phyloP scores from a whole-genome alignment of 208 protist species.

The Borovskyia barvae region DNA sequence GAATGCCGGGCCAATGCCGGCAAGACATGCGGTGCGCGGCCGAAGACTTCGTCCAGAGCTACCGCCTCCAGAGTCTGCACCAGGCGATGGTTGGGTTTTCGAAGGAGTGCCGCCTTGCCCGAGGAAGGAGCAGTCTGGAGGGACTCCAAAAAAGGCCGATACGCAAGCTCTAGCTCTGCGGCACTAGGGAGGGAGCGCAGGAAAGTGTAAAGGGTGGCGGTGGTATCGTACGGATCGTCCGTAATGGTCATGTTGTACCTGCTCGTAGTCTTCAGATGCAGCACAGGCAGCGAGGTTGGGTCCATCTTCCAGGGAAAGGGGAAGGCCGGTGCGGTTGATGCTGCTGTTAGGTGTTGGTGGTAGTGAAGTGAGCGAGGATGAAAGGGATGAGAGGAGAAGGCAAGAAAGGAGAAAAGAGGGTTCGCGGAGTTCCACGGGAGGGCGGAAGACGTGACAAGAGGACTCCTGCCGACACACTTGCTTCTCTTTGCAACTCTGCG shows the following conservation, averaged over 20 bases:
- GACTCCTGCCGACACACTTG: too few species aligned
- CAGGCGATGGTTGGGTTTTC: conserved; percentile 25
- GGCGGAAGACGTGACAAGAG: too few species aligned
- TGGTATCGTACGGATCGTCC: conserved; percentile 46
- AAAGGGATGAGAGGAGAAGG: neutral
- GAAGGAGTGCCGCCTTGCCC: conserved; percentile 8
- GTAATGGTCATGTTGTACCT: conserved; percentile 41
- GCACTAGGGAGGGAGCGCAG: conserved; percentile 58
- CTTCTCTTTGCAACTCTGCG: too few species aligned
- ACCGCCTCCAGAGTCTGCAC: conserved; percentile 42
- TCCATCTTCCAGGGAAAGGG: neutral
- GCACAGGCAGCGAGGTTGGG: conserved; percentile 57
- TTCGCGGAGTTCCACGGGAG: too few species aligned
- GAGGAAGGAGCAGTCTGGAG: conserved; percentile 30
- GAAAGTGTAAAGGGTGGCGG: conserved; percentile 78
- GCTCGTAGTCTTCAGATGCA: conserved; percentile 54
- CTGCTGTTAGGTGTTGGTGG: too few species aligned
- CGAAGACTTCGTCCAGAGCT: conserved; percentile 46
- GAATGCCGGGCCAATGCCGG: conserved; percentile 28
- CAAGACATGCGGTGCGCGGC: conserved; percentile 40
- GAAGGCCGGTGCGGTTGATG: too few species aligned
- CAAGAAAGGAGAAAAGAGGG: conserved; percentile 3
- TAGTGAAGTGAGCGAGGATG: neutral
- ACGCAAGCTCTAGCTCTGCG: conserved; percentile 42
- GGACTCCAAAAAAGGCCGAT: conserved; percentile 42